Evolutionary conservation across 2,329 filamentous ascomycete species (phyloP).

Genomic region (Colletotrichum tropicicola): DNA sequence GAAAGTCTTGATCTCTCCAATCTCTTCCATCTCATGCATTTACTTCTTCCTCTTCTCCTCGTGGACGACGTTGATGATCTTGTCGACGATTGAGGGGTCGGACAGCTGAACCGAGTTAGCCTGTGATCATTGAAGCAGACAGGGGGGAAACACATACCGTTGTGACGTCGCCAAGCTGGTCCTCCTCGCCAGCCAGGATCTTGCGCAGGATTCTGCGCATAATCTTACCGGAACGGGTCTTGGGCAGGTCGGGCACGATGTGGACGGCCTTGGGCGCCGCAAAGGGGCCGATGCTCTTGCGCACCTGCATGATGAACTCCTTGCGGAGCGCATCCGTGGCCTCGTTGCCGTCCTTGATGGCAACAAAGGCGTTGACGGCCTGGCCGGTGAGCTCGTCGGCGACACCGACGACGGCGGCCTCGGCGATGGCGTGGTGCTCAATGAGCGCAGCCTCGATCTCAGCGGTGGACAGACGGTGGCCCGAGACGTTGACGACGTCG

Average conservation of each 20-base stretch:
- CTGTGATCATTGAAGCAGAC: background rate
- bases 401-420: slow-evolving; percentile 95
- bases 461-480: slow-evolving; percentile 94
- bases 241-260: slow-evolving; percentile 92
- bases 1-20: background rate
- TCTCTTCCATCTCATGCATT: slow-evolving; percentile 21
- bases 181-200: slow-evolving; percentile 96
- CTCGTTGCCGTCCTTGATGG: slow-evolving; percentile 87
- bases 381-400: slow-evolving; percentile 94
- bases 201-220: slow-evolving; percentile 97
- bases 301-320: slow-evolving; percentile 92
- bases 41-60: slow-evolving; percentile 64
- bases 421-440: slow-evolving; percentile 88
- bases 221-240: slow-evolving; percentile 98
- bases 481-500: slow-evolving; percentile 97
- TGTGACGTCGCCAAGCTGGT: slow-evolving; percentile 91
- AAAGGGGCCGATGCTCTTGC: slow-evolving; percentile 97
- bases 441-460: slow-evolving; percentile 98
- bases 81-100: slow-evolving; percentile 87
- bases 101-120: slow-evolving; percentile 70
- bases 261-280: slow-evolving; percentile 94
- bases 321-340: slow-evolving; percentile 84
- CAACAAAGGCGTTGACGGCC: slow-evolving; percentile 95
- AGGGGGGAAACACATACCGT: slow-evolving; percentile 73
- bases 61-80: slow-evolving; percentile 87